Conservation (phyloP, 1,284 basidiomycete genomes). For the Ganoderma boninense region DNA sequence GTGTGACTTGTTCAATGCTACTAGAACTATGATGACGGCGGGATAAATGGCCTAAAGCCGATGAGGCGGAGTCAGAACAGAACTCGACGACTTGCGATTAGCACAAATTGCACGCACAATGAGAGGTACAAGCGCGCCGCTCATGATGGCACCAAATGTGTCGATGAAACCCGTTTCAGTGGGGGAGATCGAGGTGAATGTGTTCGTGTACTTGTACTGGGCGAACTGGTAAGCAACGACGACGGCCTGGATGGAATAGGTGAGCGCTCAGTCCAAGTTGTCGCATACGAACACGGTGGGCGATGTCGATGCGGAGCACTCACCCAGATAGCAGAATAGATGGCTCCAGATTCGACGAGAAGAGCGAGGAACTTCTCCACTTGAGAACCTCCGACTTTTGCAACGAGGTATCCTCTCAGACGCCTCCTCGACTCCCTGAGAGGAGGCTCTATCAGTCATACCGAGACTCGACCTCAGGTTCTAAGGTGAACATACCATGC, state of each 20-base stretch:
- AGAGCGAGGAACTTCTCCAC: background rate
- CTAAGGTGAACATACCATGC: background rate
- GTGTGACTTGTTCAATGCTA: background rate
- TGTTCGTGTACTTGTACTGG: background rate
- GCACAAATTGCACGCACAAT: conserved; percentile 1
- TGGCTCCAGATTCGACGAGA: conserved; percentile 4
- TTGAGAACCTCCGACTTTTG: background rate
- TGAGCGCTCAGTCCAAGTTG: background rate
- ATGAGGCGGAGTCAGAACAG: background rate
- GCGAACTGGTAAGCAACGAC: background rate
- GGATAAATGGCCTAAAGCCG: conserved; percentile 3
- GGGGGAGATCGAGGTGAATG: background rate
- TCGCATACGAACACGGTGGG: background rate
- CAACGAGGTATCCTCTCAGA: background rate
- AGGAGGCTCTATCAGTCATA: background rate
- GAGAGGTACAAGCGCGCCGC: background rate
- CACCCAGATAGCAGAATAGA: conserved; percentile 4
- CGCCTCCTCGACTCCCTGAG: background rate
- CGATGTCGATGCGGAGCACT: background rate
- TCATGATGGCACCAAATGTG: background rate
- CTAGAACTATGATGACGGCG: background rate
- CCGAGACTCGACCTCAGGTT: background rate
- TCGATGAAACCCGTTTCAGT: background rate
- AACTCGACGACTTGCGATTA: background rate
- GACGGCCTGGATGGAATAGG: background rate